These are phyloP conservation scores for Fomitopsis pulvina DNA, from an alignment of 768 basidiomycete species.

Conservation along the genomic window DNA sequence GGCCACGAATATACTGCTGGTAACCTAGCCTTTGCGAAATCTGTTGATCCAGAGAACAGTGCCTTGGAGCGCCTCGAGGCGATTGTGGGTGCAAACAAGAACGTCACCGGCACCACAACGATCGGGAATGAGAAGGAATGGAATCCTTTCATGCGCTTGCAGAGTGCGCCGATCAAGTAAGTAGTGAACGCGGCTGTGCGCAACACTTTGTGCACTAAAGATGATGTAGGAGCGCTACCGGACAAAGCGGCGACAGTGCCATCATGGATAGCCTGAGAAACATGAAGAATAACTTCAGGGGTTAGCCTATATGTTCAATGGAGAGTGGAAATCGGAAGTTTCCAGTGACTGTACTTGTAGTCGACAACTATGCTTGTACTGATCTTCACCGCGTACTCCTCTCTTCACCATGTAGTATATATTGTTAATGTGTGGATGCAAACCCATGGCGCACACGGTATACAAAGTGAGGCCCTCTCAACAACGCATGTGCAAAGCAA, in stretches of 20 bases:
- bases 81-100: constrained; percentile 49
- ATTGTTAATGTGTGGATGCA: no score
- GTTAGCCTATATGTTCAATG: constrained; percentile 26
- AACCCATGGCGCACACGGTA: background rate
- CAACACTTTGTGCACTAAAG: background rate
- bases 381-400: no score
- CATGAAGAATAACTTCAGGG: constrained; percentile 79
- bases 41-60: constrained; percentile 56
- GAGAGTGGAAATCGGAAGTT: background rate
- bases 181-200: constrained; percentile 20
- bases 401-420: no score
- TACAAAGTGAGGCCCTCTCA: no score
- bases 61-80: constrained; percentile 53
- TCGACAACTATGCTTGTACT: background rate
- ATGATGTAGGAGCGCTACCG: constrained; percentile 41
- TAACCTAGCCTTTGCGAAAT: constrained; percentile 64
- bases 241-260: constrained; percentile 39
- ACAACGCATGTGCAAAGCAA: no score
- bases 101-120: constrained; percentile 78
- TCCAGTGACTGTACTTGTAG: background rate
- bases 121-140: constrained; percentile 91
- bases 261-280: constrained; percentile 74
- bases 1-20: constrained; percentile 90
- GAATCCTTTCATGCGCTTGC: constrained; percentile 92
- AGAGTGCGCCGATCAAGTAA: constrained; percentile 56